Percentiles rank a stretch among this genome's conserved stretches.
phyloP scores from a whole-genome alignment of 2,329 filamentous ascomycete species.

The Aureobasidium namibiae region DNA sequence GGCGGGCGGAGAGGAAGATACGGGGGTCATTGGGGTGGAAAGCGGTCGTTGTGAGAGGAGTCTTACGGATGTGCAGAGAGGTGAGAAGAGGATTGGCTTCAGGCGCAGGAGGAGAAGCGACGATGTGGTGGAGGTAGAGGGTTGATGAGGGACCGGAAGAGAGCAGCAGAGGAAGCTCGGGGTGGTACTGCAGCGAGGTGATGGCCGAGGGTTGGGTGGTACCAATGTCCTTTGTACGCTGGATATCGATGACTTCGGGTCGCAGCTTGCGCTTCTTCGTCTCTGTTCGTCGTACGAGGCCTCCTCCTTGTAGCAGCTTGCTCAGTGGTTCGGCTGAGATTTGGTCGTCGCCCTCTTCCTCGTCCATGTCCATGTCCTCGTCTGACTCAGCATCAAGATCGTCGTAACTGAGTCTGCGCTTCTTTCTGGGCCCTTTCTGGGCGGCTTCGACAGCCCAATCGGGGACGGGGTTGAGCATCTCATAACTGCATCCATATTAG shows the following conservation, averaged over 20 bases:
- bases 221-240: constrained; percentile 77
- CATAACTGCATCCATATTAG: constrained; percentile 22
- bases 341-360: constrained; percentile 25
- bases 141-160: constrained; percentile 81
- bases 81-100: constrained; percentile 84
- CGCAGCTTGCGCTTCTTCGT: constrained; percentile 64
- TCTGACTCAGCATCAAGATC: constrained; percentile 48
- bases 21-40: constrained; percentile 66
- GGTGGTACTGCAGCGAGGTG: constrained; percentile 81
- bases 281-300: constrained; percentile 48
- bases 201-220: constrained; percentile 69
- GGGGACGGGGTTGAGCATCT: constrained; percentile 52
- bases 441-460: constrained; percentile 49
- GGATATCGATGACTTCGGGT: constrained; percentile 83
- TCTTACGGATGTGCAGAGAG: constrained; percentile 75
- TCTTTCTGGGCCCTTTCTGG: constrained; percentile 36
- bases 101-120: constrained; percentile 58
- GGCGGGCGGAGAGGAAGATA: constrained; percentile 80
- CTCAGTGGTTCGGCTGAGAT: constrained; percentile 70
- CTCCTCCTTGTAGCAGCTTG: constrained; percentile 65
- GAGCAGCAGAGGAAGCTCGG: constrained; percentile 76
- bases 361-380: constrained; percentile 45
- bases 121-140: constrained; percentile 82
- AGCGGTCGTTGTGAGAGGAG: constrained; percentile 73
- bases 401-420: constrained; percentile 35